Evolutionary conservation across 2,329 filamentous ascomycete species (phyloP).

Genomic region (Coniochaeta sp.): DNA sequence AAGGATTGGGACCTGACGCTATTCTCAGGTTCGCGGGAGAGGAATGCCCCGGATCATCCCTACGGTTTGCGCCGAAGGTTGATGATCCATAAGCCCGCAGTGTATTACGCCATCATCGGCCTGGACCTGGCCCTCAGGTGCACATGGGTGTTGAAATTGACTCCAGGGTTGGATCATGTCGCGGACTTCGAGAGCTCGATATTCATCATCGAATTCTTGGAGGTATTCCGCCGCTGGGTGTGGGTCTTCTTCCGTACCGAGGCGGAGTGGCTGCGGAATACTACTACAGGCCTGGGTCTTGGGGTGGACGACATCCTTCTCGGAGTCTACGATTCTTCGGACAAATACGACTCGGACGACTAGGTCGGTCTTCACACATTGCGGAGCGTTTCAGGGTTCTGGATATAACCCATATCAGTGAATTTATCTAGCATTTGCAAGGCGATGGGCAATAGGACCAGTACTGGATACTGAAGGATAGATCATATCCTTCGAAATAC

Average conservation of each 20-base stretch:
- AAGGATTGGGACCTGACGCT: constrained; percentile 95
- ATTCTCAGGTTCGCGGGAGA: constrained; percentile 53
- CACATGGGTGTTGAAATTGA: constrained; percentile 87
- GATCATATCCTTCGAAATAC: not conserved
- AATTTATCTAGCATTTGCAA: not conserved
- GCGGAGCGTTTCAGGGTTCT: not conserved
- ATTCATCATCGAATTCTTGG: constrained; percentile 78
- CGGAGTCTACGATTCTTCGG: constrained; percentile 65
- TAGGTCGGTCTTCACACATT: not conserved
- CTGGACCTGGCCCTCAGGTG: constrained; percentile 78
- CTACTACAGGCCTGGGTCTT: constrained; percentile 41
- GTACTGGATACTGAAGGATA: not conserved
- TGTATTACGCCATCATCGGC: constrained; percentile 78
- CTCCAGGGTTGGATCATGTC: constrained; percentile 72
- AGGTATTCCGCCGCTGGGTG: constrained; percentile 84
- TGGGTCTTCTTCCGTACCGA: constrained; percentile 97
- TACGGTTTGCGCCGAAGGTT: constrained; percentile 72
- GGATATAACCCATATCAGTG: not conserved
- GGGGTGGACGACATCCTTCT: constrained; percentile 67
- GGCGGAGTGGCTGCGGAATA: constrained; percentile 74
- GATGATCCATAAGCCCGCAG: constrained; percentile 59
- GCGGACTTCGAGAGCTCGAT: constrained; percentile 84
- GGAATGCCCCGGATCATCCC: constrained; percentile 57
- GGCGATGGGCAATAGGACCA: not conserved
- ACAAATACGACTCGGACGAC: constrained; percentile 54